These are phyloP conservation scores for Dendrostoma leiphaemia DNA, from an alignment of 2,329 filamentous ascomycete species.

Conservation along the genomic window DNA sequence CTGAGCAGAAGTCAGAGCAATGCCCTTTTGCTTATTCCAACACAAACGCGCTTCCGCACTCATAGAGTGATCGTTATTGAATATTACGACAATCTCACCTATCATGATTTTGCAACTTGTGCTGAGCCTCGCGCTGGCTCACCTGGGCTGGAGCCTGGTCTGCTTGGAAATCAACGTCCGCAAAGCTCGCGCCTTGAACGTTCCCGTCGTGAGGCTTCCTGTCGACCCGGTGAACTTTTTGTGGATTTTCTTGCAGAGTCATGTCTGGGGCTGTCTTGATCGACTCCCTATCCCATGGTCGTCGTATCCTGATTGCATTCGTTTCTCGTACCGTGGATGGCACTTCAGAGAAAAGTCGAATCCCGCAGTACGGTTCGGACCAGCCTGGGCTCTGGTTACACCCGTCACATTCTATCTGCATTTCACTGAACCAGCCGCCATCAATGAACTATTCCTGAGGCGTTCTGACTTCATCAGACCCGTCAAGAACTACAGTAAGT, in stretches of 20 bases:
- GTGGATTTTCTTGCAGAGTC: slow-evolving; percentile 24
- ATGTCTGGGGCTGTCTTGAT: slow-evolving; percentile 23
- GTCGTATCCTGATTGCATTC: slow-evolving; percentile 23
- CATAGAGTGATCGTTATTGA: no score
- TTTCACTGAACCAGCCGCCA: slow-evolving; percentile 24
- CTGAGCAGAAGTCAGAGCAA: no score
- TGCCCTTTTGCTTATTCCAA: no score
- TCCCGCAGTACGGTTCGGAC: slow-evolving; percentile 19
- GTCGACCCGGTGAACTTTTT: slow-evolving; percentile 23
- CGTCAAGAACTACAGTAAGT: slow-evolving; percentile 20
- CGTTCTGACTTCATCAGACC: slow-evolving; percentile 24
- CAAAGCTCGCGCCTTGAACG: slow-evolving; percentile 20
- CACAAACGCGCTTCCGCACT: no score
- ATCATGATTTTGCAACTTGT: neutral
- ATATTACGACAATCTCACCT: neutral
- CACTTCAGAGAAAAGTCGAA: slow-evolving; percentile 19
- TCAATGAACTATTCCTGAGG: slow-evolving; percentile 22
- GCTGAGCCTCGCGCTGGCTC: slow-evolving; percentile 12
- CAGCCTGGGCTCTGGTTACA: slow-evolving; percentile 25
- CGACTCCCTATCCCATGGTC: slow-evolving; percentile 22
- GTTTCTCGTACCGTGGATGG: slow-evolving; percentile 26
- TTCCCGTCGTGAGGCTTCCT: slow-evolving; percentile 24
- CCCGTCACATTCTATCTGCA: slow-evolving; percentile 22
- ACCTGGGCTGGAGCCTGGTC: slow-evolving; percentile 22
- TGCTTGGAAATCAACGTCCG: slow-evolving; percentile 24